These are phyloP conservation scores for Malus sieversii DNA, from an alignment of 306 rosid species.

Conservation along the genomic window DNA sequence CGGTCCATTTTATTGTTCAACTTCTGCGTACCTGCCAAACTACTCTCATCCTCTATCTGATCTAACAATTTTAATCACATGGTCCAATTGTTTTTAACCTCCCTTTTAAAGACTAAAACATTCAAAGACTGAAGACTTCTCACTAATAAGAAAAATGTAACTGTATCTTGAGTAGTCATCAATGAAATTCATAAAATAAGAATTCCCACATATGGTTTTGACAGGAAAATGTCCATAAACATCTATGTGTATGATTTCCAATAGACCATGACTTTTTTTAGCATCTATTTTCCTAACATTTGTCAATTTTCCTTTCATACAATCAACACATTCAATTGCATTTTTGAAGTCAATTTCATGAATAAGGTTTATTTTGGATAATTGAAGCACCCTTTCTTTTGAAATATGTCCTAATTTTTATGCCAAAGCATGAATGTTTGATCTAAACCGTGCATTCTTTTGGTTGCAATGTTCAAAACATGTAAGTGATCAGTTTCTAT, in stretches of 20 bases:
- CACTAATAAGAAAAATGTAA: no score
- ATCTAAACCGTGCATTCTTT: neutral
- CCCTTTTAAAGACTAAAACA: neutral
- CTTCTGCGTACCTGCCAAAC: neutral
- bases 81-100: neutral
- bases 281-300: neutral
- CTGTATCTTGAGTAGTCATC: no score
- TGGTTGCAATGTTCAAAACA: neutral
- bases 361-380: neutral
- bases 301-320: neutral
- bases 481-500: no score
- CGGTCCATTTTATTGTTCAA: neutral
- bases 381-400: neutral
- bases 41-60: no score
- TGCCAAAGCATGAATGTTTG: neutral
- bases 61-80: neutral
- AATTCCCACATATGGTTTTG: no score
- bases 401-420: neutral
- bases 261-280: no score
- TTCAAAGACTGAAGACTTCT: no score
- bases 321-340: neutral
- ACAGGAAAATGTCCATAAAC: no score
- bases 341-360: neutral
- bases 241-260: no score
- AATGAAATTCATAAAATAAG: no score